Percentiles rank a stretch among this genome's conserved stretches.
Conservation (phyloP, 2,329 filamentous ascomycete species). For the Claviceps quebecensis region DNA sequence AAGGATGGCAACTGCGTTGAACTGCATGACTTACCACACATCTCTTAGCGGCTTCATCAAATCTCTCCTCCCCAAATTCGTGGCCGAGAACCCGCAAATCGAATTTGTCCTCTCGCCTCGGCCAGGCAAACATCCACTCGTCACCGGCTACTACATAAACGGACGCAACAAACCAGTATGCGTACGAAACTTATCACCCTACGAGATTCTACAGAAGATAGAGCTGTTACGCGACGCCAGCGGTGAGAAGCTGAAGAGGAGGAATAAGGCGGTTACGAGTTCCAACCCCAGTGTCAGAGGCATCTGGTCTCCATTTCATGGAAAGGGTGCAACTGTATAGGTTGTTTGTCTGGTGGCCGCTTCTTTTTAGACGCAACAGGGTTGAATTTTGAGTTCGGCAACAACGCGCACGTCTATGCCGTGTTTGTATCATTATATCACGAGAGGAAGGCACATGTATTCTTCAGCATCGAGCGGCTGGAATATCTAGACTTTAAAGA, state of each 20-base stretch:
- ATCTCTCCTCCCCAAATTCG: slow-evolving; percentile 62
- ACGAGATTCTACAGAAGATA: slow-evolving; percentile 70
- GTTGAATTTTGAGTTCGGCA: slow-evolving; percentile 1
- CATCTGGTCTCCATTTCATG: slow-evolving; percentile 58
- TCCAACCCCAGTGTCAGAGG: slow-evolving; percentile 54
- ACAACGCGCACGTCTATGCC: not conserved
- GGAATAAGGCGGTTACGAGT: slow-evolving; percentile 50
- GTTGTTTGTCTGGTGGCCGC: not conserved
- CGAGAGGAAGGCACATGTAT: slow-evolving; percentile 8
- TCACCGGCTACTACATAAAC: slow-evolving; percentile 87
- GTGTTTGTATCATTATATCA: slow-evolving; percentile 17
- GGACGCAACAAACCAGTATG: slow-evolving; percentile 74
- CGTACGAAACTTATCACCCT: slow-evolving; percentile 70
- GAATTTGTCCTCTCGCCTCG: slow-evolving; percentile 86
- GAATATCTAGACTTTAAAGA: slow-evolving; percentile 9
- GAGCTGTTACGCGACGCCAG: slow-evolving; percentile 59
- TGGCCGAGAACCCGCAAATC: slow-evolving; percentile 67
- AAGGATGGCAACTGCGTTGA: not conserved
- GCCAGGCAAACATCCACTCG: slow-evolving; percentile 76
- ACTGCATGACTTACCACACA: not conserved
- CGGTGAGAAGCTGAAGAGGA: slow-evolving; percentile 56
- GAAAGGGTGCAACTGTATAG: slow-evolving; percentile 40
- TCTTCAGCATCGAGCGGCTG: slow-evolving; percentile 15
- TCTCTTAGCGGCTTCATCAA: slow-evolving; percentile 62
- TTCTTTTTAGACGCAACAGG: not conserved